Percentiles rank a stretch among this genome's conserved stretches.
phyloP scores from a whole-genome alignment of 768 basidiomycete species.

The Xerocomellus amylosporus region DNA sequence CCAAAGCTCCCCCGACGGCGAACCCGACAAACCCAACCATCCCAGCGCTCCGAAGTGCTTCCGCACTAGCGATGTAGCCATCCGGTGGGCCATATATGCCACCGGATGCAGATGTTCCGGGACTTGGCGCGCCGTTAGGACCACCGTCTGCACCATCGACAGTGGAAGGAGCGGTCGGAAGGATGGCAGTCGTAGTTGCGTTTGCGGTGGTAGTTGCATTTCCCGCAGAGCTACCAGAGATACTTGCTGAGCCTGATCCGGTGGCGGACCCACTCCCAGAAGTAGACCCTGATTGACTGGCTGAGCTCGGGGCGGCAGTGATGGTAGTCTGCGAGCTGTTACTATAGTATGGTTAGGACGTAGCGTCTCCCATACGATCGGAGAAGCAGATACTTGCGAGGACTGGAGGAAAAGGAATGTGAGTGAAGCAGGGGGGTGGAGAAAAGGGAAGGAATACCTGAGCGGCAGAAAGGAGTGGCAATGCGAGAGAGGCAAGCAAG shows the following conservation, averaged over 20 bases:
- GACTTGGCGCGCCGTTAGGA: conserved; percentile 50
- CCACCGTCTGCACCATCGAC: conserved; percentile 49
- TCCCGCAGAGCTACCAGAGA: conserved; percentile 18
- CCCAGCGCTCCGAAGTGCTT: conserved; percentile 44
- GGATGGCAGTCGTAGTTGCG: not conserved
- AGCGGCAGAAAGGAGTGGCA: conserved; percentile 27
- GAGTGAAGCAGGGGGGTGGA: not conserved
- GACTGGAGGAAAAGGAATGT: conserved; percentile 16
- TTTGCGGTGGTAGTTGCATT: conserved; percentile 33
- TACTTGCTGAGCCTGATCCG: conserved; percentile 20
- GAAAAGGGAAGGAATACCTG: conserved; percentile 28
- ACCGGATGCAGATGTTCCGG: conserved; percentile 44
- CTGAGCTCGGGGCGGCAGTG: conserved; percentile 43
- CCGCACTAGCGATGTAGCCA: conserved; percentile 58
- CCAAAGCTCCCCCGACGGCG: conserved; percentile 48
- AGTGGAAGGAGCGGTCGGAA: conserved; percentile 56
- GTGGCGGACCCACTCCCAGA: conserved; percentile 20
- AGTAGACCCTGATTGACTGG: conserved; percentile 20
- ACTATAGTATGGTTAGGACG: conserved; percentile 40
- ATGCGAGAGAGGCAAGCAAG: conserved; percentile 31
- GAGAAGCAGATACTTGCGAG: conserved; percentile 39
- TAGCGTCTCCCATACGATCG: conserved; percentile 23
- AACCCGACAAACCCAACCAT: conserved; percentile 44
- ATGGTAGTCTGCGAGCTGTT: conserved; percentile 43
- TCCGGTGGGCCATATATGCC: conserved; percentile 69